Evolutionary conservation across 371 early-diverging fungal genomes (phyloP).

Genomic region (Mortierella sp.): DNA sequence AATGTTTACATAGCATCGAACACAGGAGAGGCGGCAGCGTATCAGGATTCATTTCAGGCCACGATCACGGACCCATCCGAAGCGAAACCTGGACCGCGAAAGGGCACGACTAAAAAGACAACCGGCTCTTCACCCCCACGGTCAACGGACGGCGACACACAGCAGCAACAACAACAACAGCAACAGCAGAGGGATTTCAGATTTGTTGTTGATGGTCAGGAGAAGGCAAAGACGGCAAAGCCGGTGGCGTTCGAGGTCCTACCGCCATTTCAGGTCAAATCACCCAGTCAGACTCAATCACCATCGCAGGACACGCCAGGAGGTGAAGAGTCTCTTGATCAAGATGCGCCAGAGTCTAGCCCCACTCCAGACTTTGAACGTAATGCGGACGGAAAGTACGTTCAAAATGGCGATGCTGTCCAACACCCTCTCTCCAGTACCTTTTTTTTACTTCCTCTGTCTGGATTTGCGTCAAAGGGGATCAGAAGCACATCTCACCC

Average conservation of each 20-base stretch:
- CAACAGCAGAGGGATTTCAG: slow-evolving; percentile 6
- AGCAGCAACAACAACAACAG: slow-evolving; percentile 19
- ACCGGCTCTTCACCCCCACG: neutral
- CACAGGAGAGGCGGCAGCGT: neutral
- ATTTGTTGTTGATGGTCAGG: slow-evolving; percentile 48
- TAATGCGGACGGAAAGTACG: slow-evolving; percentile 56
- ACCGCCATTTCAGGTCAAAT: neutral
- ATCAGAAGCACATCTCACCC: neutral
- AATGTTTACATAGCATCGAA: neutral
- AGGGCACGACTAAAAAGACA: slow-evolving; percentile 15
- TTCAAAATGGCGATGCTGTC: neutral
- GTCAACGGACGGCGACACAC: slow-evolving; percentile 20
- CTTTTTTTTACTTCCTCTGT: slow-evolving; percentile 3
- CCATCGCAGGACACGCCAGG: slow-evolving; percentile 24
- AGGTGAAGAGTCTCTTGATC: slow-evolving; percentile 23
- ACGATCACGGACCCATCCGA: slow-evolving; percentile 5
- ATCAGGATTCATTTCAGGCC: slow-evolving; percentile 36
- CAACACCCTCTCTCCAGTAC: neutral
- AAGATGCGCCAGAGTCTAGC: slow-evolving; percentile 32
- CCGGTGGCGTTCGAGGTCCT: slow-evolving; percentile 3
- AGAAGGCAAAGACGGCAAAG: slow-evolving; percentile 6
- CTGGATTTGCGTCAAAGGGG: neutral
- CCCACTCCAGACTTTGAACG: slow-evolving; percentile 46
- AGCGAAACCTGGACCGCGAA: slow-evolving; percentile 18
- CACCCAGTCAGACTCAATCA: slow-evolving; percentile 9